A percentile compares a stretch with the other conserved stretches of the same genome.
These are phyloP conservation scores for Rhizopus stolonifer DNA, from an alignment of 371 early-diverging fungal species.

Conservation along the genomic window DNA sequence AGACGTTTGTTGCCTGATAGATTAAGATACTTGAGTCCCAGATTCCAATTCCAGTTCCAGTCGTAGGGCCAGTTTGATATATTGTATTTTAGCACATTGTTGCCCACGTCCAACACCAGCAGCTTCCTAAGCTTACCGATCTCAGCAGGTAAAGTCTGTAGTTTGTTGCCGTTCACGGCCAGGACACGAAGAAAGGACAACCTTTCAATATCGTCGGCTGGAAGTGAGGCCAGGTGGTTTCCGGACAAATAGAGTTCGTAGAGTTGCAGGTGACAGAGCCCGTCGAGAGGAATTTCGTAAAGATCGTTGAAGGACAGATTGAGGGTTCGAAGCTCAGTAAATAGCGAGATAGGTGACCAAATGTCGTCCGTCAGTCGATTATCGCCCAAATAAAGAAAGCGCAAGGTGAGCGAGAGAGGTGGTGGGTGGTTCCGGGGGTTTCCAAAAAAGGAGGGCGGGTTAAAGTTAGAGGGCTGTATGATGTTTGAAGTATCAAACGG, in stretches of 20 bases:
- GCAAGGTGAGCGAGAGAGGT: slow-evolving; percentile 64
- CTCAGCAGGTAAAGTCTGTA: slow-evolving; percentile 91
- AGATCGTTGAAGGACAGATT: slow-evolving; percentile 86
- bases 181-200: slow-evolving; percentile 68
- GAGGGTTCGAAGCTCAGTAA: slow-evolving; percentile 73
- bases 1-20: slow-evolving; percentile 88
- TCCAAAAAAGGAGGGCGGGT: slow-evolving; percentile 53
- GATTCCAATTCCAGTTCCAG: slow-evolving; percentile 97
- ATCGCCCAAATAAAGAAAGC: slow-evolving; percentile 72
- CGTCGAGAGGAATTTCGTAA: slow-evolving; percentile 71
- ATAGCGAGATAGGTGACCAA: slow-evolving; percentile 68
- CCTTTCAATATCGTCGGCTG: slow-evolving; percentile 83
- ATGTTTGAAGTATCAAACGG: background rate
- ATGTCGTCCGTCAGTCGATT: slow-evolving; percentile 84
- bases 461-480: slow-evolving; percentile 30
- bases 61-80: slow-evolving; percentile 95
- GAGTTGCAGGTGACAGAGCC: slow-evolving; percentile 53
- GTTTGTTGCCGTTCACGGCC: slow-evolving; percentile 87
- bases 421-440: slow-evolving; percentile 59
- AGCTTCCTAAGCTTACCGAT: slow-evolving; percentile 80
- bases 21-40: slow-evolving; percentile 85
- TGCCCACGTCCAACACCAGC: slow-evolving; percentile 80
- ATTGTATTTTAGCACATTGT: slow-evolving; percentile 89
- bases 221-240: slow-evolving; percentile 81
- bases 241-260: slow-evolving; percentile 83